phyloP scores from a whole-genome alignment of 1,284 basidiomycete genomes.

The Phlebopus sp. region DNA sequence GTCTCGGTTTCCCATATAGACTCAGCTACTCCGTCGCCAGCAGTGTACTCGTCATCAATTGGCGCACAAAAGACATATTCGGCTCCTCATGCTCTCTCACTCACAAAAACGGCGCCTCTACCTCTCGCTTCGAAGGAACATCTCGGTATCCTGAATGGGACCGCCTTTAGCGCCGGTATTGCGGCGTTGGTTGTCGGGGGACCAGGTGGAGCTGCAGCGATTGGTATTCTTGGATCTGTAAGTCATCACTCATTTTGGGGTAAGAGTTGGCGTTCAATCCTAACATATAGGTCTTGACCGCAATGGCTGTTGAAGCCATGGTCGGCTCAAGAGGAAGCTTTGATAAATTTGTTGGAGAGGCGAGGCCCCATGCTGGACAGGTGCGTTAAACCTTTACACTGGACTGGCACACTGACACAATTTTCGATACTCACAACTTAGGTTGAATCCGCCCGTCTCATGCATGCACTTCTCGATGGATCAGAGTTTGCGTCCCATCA shows the following conservation, averaged over 20 bases:
- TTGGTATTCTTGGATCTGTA: constrained; percentile 58
- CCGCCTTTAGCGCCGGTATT: constrained; percentile 74
- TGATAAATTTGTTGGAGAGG: constrained; percentile 74
- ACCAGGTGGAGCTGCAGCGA: constrained; percentile 71
- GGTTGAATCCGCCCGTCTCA: constrained; percentile 69
- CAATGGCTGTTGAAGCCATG: constrained; percentile 82
- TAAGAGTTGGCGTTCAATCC: neutral
- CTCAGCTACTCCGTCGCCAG: neutral
- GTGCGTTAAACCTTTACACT: constrained; percentile 29
- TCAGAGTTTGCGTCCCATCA: constrained; percentile 62
- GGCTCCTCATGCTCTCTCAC: constrained; percentile 63
- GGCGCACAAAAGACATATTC: constrained; percentile 33
- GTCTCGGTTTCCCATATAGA: neutral
- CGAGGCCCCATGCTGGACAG: constrained; percentile 86
- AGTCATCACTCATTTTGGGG: constrained; percentile 1
- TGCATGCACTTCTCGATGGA: constrained; percentile 69
- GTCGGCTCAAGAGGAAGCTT: constrained; percentile 71
- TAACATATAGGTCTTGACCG: constrained; percentile 64
- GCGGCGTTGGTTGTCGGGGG: constrained; percentile 68
- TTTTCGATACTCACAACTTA: constrained; percentile 14
- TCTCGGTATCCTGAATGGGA: constrained; percentile 79
- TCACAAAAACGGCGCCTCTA: constrained; percentile 66
- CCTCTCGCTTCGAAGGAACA: constrained; percentile 80
- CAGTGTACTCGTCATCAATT: constrained; percentile 2
- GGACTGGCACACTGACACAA: neutral